phyloP scores from a whole-genome alignment of 2,329 filamentous ascomycete genomes.

The Helminthosporium solani region DNA sequence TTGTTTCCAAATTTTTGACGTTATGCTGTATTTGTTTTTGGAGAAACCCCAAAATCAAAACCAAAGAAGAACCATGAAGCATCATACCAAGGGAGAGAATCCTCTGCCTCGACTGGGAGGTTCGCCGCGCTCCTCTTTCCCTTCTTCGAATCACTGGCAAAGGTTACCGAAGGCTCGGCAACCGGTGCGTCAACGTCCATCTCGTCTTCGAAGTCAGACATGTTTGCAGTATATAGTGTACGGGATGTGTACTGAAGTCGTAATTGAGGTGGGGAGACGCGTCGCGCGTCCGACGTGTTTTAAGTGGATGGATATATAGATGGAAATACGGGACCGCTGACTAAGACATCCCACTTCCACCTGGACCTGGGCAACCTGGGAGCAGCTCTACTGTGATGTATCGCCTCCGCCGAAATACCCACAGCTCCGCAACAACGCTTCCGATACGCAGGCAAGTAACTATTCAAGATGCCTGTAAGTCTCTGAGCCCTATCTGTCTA shows the following conservation, averaged over 20 bases:
- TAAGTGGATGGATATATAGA: slow-evolving; percentile 29
- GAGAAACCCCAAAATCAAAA: not conserved
- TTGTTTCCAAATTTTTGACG: no score
- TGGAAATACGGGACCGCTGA: slow-evolving; percentile 10
- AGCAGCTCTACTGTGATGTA: slow-evolving; percentile 30
- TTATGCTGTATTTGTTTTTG: no score
- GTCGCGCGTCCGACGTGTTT: slow-evolving; percentile 37
- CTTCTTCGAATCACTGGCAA: slow-evolving; percentile 76
- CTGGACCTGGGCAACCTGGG: slow-evolving; percentile 13
- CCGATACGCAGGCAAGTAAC: slow-evolving; percentile 16
- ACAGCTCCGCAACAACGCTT: slow-evolving; percentile 16
- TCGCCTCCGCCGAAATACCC: slow-evolving; percentile 30
- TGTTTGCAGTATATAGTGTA: slow-evolving; percentile 18
- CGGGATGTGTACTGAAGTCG: not conserved
- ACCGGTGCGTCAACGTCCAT: slow-evolving; percentile 67
- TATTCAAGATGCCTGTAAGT: slow-evolving; percentile 51
- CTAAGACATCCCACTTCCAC: slow-evolving; percentile 27
- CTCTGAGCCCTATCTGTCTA: not conserved
- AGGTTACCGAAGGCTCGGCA: slow-evolving; percentile 57
- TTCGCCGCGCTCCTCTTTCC: slow-evolving; percentile 93
- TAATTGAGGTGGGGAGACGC: slow-evolving; percentile 11
- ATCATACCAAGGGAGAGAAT: slow-evolving; percentile 82
- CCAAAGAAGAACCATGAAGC: no score
- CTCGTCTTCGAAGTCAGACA: slow-evolving; percentile 61
- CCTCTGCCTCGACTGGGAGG: slow-evolving; percentile 88